Conservation (phyloP, 2,329 filamentous ascomycete genomes). For the Endothia cerciana region DNA sequence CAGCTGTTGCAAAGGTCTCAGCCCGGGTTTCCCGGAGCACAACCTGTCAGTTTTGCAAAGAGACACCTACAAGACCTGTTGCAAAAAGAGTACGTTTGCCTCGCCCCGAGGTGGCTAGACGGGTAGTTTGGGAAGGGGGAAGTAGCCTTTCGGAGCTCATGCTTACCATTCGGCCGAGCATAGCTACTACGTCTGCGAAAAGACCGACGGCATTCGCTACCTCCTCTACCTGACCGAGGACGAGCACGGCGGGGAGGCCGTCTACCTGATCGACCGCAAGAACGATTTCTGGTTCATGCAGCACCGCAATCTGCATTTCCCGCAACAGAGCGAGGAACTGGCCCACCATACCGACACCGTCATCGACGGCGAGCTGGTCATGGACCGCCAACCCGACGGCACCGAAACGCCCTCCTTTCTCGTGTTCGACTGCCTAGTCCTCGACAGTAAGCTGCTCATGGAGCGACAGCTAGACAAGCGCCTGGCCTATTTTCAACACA, state of each 20-base stretch:
- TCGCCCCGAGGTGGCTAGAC: background rate
- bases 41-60: constrained; percentile 89
- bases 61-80: constrained; percentile 83
- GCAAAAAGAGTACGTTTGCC: constrained; percentile 67
- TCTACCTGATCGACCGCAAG: constrained; percentile 95
- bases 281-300: constrained; percentile 94
- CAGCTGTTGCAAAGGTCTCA: constrained; percentile 72
- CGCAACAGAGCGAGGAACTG: constrained; percentile 65
- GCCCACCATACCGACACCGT: constrained; percentile 80
- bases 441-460: constrained; percentile 78
- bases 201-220: constrained; percentile 94
- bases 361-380: constrained; percentile 90
- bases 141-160: background rate
- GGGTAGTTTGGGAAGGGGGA: background rate
- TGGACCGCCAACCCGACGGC: constrained; percentile 75
- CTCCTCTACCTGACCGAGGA: constrained; percentile 85
- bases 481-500: constrained; percentile 81
- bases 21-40: constrained; percentile 80
- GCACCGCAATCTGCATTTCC: constrained; percentile 75
- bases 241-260: constrained; percentile 65
- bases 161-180: constrained; percentile 3
- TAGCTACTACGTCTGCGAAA: constrained; percentile 96
- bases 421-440: constrained; percentile 88
- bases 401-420: constrained; percentile 76
- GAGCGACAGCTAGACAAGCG: constrained; percentile 84